Base-by-base conservation (phyloP, 2,329 filamentous ascomycete species). In the Fusarium pseudoanthophilum region DNA sequence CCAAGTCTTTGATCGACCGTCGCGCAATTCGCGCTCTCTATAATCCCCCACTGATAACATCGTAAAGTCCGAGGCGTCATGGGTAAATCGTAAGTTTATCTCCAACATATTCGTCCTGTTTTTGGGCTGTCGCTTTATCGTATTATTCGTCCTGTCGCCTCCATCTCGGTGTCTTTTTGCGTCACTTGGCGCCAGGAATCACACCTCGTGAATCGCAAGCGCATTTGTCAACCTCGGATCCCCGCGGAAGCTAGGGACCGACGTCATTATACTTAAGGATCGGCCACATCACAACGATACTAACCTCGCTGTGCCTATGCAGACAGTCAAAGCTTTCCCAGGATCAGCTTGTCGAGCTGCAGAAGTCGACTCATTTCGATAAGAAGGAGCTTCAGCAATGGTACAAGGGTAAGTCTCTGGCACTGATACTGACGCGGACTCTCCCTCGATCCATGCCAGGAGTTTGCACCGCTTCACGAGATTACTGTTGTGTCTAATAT, bases 371-470 rank as follows among this genome's bases (percentile, higher is more conserved):
- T 74, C 95, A 98, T 84, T 99, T 99, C 81, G 96, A 99, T 85
- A 98, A 98, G 92, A 98, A 98, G 88, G 96, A 99, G 85, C 85
- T 99, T 82, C 96, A 99, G 83, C 95, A 98, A 91, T 99, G 96
- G 96, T 98, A 99, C 85, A 98, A 98, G 89, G 96, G 96, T 97
- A 84, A 74, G 90, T 75, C 52, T 49, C 51, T 48, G 34, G 58
- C 36, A 61, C 21, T 46, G 36, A 60, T 30, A 62, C 24, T 45
- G 45, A 48, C 37, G 39, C 48, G 45, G 52, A 51, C 45, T 63
- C 69, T 26, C n/a, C 28, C 16, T 60, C 53, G 40, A 32, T 45
- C 43, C 36, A 40, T 21, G 32, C n/a, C 40, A 26, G 30, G 40
- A 37, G 52, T 36, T 46, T 42, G 52, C 32, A 53, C 46, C 26